Conservation (phyloP, 1,284 basidiomycete genomes). For the Microbotryum lychnidis-dioicae region DNA sequence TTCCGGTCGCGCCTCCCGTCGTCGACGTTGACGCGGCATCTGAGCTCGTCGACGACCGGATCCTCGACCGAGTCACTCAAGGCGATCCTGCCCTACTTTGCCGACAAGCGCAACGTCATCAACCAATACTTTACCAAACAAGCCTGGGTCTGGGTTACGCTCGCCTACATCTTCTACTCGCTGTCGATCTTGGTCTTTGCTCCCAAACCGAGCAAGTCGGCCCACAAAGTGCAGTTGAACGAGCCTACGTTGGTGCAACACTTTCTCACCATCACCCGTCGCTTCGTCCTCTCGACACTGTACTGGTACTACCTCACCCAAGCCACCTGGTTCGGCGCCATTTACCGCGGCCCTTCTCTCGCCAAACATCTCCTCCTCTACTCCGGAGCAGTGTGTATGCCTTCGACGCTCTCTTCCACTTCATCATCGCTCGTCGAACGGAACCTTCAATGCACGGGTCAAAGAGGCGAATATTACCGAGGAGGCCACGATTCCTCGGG, state of each 20-base stretch:
- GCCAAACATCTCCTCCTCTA: conserved; percentile 63
- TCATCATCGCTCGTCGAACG: neutral
- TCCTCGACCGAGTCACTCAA: conserved; percentile 14
- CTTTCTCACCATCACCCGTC: conserved; percentile 40
- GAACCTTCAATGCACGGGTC: conserved; percentile 14
- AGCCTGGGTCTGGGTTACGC: conserved; percentile 84
- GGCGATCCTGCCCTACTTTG: conserved; percentile 26
- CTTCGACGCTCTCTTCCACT: conserved; percentile 20
- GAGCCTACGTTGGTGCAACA: neutral
- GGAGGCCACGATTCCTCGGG: conserved; percentile 90
- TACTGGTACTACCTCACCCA: conserved; percentile 53
- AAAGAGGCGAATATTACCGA: conserved; percentile 40
- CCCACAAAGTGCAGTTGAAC: neutral
- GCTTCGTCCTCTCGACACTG: conserved; percentile 58
- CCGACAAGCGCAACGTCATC: conserved; percentile 54
- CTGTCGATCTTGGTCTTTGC: conserved; percentile 43
- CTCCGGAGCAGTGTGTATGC: conserved; percentile 73
- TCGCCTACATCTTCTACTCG: conserved; percentile 55
- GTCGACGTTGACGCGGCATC: conserved; percentile 5
- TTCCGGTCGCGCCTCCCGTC: conserved; percentile 27
- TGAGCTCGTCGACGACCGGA: neutral
- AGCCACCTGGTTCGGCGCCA: conserved; percentile 66
- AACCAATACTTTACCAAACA: conserved; percentile 84
- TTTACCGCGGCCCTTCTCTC: conserved; percentile 60
- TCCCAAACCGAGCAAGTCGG: conserved; percentile 1